A percentile compares a stretch with the other conserved stretches of the same genome.
phyloP scores from a whole-genome alignment of 2,329 filamentous ascomycete genomes.

The Penicillium palitans region DNA sequence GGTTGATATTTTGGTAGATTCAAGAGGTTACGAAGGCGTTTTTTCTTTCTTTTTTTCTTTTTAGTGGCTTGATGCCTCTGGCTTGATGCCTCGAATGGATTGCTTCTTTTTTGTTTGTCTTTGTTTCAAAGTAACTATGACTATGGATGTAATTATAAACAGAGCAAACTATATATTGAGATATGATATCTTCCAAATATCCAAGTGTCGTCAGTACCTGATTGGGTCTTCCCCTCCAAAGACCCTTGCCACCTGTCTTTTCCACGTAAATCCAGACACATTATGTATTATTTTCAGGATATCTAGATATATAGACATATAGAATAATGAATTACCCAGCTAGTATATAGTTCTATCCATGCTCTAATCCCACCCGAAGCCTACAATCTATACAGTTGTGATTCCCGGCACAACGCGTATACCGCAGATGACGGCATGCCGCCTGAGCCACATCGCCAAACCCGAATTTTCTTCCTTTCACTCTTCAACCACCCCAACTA shows the following conservation, averaged over 20 bases:
- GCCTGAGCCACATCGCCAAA: constrained; percentile 24
- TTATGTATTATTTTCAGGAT: not conserved
- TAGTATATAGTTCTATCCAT: not conserved
- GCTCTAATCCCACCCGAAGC: not conserved
- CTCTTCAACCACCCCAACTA: constrained; percentile 24
- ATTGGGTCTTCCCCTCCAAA: not conserved
- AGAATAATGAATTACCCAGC: not conserved
- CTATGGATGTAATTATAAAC: not conserved
- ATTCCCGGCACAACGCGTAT: not conserved
- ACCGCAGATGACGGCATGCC: constrained; percentile 29
- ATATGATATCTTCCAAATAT: not conserved
- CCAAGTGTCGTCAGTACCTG: not conserved
- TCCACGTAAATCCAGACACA: not conserved
- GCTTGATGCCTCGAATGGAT: not conserved
- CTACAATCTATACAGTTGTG: not conserved
- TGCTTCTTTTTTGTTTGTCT: constrained; percentile 4
- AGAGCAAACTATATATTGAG: not conserved
- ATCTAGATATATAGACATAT: not conserved
- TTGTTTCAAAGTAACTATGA: not conserved
- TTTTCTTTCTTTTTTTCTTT: not conserved
- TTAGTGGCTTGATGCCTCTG: not conserved
- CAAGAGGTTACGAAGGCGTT: constrained; percentile 17
- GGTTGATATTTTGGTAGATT: constrained; percentile 3
- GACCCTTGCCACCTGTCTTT: constrained; percentile 4
- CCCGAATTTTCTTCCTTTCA: constrained; percentile 31